These are phyloP conservation scores for Vitis hybrid DNA, from an alignment of 177 flowering plant species.

Conservation along the genomic window DNA sequence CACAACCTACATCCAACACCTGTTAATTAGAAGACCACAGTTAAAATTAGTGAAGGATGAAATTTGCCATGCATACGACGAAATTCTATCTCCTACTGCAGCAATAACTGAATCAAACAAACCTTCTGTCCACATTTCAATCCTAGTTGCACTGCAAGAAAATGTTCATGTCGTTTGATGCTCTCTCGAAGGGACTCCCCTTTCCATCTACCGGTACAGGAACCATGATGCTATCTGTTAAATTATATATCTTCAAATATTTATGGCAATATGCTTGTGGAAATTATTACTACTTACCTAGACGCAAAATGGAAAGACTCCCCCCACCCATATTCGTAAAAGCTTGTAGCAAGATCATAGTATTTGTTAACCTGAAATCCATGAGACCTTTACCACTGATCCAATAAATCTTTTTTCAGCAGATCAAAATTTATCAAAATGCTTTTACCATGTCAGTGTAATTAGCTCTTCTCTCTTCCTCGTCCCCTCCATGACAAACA, in stretches of 20 bases:
- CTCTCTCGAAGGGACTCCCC: constrained; percentile 92
- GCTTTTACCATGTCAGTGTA: constrained; percentile 85
- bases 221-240: too few relatives aligned
- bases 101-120: constrained; percentile 2
- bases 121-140: constrained; percentile 93
- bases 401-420: too few relatives aligned
- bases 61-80: constrained; percentile 1
- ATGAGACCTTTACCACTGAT: not conserved
- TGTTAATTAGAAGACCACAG: constrained; percentile 10
- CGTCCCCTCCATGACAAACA: constrained; percentile 73
- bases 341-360: constrained; percentile 97
- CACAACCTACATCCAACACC: constrained; percentile 99
- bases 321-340: constrained; percentile 99
- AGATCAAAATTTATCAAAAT: too few relatives aligned
- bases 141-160: constrained; percentile 89
- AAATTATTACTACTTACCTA: constrained; percentile 40
- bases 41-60: constrained; percentile 5
- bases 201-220: constrained; percentile 62
- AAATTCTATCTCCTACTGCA: not conserved
- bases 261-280: too few relatives aligned
- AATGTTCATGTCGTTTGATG: constrained; percentile 95
- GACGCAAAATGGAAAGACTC: constrained; percentile 97
- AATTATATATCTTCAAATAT: too few relatives aligned
- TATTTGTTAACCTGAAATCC: constrained; percentile 89
- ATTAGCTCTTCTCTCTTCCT: constrained; percentile 79